A percentile compares a stretch with the other conserved stretches of the same genome.
These are phyloP conservation scores for Acrocalymma vagum DNA, from an alignment of 2,329 filamentous ascomycete genomes.

Conservation along the genomic window DNA sequence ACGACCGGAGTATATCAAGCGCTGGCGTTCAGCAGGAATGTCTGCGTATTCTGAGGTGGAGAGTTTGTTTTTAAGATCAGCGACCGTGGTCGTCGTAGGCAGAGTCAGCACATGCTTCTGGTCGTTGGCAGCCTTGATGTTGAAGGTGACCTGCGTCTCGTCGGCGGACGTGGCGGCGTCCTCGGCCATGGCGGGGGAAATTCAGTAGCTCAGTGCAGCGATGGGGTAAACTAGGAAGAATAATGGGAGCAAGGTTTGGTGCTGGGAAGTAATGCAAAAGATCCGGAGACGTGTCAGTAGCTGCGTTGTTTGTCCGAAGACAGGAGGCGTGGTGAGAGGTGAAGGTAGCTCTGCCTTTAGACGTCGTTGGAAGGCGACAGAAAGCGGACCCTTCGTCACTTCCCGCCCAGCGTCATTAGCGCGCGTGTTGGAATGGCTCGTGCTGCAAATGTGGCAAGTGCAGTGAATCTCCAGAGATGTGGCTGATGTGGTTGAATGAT, in stretches of 20 bases:
- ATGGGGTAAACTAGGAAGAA: conserved; percentile 7
- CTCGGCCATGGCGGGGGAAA: conserved; percentile 68
- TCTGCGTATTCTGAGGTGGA: conserved; percentile 83
- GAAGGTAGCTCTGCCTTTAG: conserved; percentile 15
- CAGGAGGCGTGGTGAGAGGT: conserved; percentile 5
- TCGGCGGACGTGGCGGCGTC: conserved; percentile 61
- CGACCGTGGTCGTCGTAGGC: conserved; percentile 76
- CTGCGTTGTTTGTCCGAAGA: conserved; percentile 8
- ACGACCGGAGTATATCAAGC: conserved; percentile 95
- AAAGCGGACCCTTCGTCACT: conserved; percentile 29
- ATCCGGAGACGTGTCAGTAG: conserved; percentile 11
- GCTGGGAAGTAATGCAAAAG: conserved; percentile 10
- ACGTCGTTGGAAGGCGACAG: conserved; percentile 37
- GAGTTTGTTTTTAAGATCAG: conserved; percentile 90
- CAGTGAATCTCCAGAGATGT: too few species aligned
- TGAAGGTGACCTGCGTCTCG: conserved; percentile 89
- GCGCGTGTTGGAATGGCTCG: conserved; percentile 13
- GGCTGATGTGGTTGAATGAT: too few species aligned
- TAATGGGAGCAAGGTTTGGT: conserved; percentile 2
- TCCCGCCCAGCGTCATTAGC: conserved; percentile 24
- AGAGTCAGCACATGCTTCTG: conserved; percentile 85
- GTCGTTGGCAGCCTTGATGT: conserved; percentile 96
- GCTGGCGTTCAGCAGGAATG: conserved; percentile 86
- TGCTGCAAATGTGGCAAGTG: not conserved
- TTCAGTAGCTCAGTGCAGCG: conserved; percentile 15